Base-by-base conservation (phyloP, 768 basidiomycete species). In the Candolleomyces aberdarensis region DNA sequence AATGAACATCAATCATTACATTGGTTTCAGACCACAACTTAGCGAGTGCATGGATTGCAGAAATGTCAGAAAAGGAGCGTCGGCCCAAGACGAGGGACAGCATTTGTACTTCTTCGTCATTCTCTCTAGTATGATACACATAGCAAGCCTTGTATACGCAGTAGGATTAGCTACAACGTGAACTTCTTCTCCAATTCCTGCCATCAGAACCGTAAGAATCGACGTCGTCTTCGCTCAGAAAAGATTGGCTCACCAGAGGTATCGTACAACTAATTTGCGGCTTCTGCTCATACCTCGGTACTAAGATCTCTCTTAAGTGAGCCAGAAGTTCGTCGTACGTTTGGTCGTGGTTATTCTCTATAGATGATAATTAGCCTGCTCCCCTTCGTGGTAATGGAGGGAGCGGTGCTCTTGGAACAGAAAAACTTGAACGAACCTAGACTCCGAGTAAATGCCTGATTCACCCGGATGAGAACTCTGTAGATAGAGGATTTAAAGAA, bases 191-290 rank as follows among this genome's bases (percentile, higher is more conserved):
- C 36, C 36, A 36, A 5, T 36, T 36, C 36, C 36, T 36, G 11
- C 8, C 36, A 11, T 36, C 26, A 3, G 26, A 26, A 3, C 11
- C 36, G 11, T 36, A 11, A 36, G 36, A 8, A 1, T 36, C 36
- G 11, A 36, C 5, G 6, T 11, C 11, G 2, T 6, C 36, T 36
- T 36, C 36, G 1, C 6, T 36, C 6, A 36, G 11, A 11, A 36
- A 14, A 46, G 17, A 17, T 43, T 3, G 69, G 43, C 79, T 54
- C 63, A 83, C 89, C 57, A 91, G 85, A 13, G 74, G 82, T 66
- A 91, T 88, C 9, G 89, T 88, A 63, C 86, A 87, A 5, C 87
- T 87, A 11, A 92, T 69, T 69, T 91, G 90, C 3, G 88, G 85
- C 63, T 82, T 87, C 78, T 92, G 89, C 64, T 80, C 82, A 68